Conservation (phyloP, 768 basidiomycete species). For the Royoungia palumana region DNA sequence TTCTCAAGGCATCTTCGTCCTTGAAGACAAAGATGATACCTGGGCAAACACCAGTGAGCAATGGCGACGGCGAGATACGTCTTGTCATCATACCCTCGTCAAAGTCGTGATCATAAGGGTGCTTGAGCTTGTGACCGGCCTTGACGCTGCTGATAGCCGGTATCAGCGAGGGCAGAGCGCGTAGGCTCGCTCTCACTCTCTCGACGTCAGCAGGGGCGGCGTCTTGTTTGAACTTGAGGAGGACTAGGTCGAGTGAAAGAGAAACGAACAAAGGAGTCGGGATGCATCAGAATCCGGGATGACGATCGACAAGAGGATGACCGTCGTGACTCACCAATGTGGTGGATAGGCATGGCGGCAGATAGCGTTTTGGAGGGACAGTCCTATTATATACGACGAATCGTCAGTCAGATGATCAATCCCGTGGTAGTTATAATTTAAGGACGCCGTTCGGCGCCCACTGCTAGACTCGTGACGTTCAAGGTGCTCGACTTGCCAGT, state of each 20-base stretch:
- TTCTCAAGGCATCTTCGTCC: constrained; percentile 9
- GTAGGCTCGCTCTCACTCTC: constrained; percentile 2
- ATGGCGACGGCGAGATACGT: too few relatives aligned
- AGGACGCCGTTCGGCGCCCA: too few relatives aligned
- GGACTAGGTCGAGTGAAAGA: constrained; percentile 3
- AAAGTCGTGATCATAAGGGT: constrained; percentile 20
- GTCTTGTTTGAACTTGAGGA: constrained; percentile 23
- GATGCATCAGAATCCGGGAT: too few relatives aligned
- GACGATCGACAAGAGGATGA: not conserved
- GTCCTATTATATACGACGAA: too few relatives aligned
- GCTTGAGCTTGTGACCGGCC: constrained; percentile 13
- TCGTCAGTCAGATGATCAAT: not conserved
- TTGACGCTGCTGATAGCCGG: constrained; percentile 15
- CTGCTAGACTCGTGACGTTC: too few relatives aligned
- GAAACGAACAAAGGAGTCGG: too few relatives aligned
- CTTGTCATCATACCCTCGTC: constrained; percentile 17
- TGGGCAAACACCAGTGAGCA: not conserved
- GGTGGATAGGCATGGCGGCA: constrained; percentile 16
- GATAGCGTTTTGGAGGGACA: too few relatives aligned
- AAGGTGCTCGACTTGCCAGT: too few relatives aligned
- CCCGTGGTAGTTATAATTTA: too few relatives aligned
- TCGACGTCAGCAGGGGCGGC: constrained; percentile 1
- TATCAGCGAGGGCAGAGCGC: constrained; percentile 13
- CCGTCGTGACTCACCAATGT: constrained; percentile 17
- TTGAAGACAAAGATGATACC: constrained; percentile 25